Evolutionary conservation across 2,329 filamentous ascomycete species (phyloP).

Genomic region (Bipolaris gigantea): DNA sequence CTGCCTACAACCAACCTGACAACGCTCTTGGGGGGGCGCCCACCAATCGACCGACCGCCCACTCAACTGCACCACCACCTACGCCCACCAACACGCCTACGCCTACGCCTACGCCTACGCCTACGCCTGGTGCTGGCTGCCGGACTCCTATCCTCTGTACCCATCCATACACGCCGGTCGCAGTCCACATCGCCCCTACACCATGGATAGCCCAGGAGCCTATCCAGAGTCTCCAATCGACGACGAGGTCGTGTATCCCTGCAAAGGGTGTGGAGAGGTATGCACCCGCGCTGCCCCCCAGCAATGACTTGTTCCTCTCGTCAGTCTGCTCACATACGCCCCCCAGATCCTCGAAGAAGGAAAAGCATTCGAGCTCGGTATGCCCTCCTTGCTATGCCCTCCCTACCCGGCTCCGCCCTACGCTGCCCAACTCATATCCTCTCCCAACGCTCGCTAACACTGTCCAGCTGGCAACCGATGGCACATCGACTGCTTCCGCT

Average conservation of each 20-base stretch:
- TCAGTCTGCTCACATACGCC: slow-evolving; percentile 21
- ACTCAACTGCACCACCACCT: slow-evolving; percentile 5
- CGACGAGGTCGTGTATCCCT: slow-evolving; percentile 61
- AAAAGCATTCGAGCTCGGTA: slow-evolving; percentile 96
- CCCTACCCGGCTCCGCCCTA: slow-evolving; percentile 12
- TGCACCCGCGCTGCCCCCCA: slow-evolving; percentile 6
- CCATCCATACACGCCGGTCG: not conserved
- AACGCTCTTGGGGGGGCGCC: not conserved
- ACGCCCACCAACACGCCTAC: not conserved
- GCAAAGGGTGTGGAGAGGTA: slow-evolving; percentile 61
- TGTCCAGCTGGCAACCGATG: slow-evolving; percentile 84
- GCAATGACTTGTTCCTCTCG: not conserved
- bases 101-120: not conserved
- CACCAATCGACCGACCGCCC: slow-evolving; percentile 1
- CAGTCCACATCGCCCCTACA: slow-evolving; percentile 2
- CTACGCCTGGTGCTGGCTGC: not conserved
- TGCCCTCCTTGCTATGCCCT: slow-evolving; percentile 37
- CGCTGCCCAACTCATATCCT: not conserved
- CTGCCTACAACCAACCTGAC: not conserved
- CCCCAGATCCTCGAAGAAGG: slow-evolving; percentile 92
- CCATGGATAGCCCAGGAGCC: slow-evolving; percentile 59
- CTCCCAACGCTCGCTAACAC: slow-evolving; percentile 28
- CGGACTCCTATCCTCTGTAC: not conserved
- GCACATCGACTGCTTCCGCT: slow-evolving; percentile 99
- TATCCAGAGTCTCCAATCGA: slow-evolving; percentile 55